A percentile compares a stretch with the other conserved stretches of the same genome.
phyloP scores from a whole-genome alignment of 495 filamentous ascomycete species.

The Neurospora africana region DNA sequence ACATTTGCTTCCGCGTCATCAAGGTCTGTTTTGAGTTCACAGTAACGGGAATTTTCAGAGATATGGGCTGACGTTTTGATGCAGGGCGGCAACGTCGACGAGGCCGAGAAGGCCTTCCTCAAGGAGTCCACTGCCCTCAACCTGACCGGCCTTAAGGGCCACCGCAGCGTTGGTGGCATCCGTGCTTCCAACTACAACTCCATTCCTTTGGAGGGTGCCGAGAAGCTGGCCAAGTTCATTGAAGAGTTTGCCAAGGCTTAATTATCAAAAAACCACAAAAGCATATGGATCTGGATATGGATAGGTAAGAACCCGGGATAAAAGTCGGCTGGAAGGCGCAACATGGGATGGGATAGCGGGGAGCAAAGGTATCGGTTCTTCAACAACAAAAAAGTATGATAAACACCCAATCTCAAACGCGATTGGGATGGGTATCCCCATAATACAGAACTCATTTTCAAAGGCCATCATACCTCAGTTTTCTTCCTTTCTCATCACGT shows the following conservation, averaged over 20 bases:
- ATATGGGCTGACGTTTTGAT: not conserved
- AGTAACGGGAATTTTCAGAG: not conserved
- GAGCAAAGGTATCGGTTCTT: not conserved
- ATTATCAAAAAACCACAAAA: not conserved
- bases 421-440: not conserved
- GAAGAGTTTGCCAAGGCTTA: constrained; percentile 41
- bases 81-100: constrained; percentile 46
- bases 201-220: constrained; percentile 43
- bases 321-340: not conserved
- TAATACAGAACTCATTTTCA: not conserved
- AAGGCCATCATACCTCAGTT: not conserved
- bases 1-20: constrained; percentile 75
- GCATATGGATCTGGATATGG: not conserved
- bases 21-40: constrained; percentile 22
- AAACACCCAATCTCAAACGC: not conserved
- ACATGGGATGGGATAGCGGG: not conserved
- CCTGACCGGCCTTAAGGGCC: constrained; percentile 67
- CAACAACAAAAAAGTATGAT: not conserved
- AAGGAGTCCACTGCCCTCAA: constrained; percentile 52
- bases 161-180: constrained; percentile 69
- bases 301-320: not conserved
- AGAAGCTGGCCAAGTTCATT: constrained; percentile 50
- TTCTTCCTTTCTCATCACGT: not conserved
- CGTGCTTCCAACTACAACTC: constrained; percentile 57
- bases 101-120: constrained; percentile 65